A percentile compares a stretch with the other conserved stretches of the same genome.
phyloP scores from a whole-genome alignment of 2,329 filamentous ascomycete genomes.

The Tolypocladium guangdongense region DNA sequence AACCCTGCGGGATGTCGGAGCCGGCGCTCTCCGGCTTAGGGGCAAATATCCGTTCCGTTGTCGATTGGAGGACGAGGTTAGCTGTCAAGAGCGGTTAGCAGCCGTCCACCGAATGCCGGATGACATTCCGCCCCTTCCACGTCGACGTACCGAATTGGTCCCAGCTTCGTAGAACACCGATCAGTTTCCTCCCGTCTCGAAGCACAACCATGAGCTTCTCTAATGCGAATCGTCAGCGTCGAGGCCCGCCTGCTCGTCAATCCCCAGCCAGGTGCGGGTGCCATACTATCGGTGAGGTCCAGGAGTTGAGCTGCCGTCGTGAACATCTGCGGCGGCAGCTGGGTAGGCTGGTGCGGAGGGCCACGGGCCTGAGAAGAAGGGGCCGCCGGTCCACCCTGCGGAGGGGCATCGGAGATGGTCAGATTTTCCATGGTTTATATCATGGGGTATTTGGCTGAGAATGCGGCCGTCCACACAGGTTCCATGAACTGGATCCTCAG shows the following conservation, averaged over 20 bases:
- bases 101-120: background rate
- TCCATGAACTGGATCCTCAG: conserved; percentile 3
- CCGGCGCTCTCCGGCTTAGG: conserved; percentile 31
- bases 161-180: conserved; percentile 88
- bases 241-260: too few species aligned
- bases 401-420: conserved; percentile 36
- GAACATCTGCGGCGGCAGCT: conserved; percentile 92
- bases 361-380: conserved; percentile 18
- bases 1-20: conserved; percentile 23
- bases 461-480: background rate
- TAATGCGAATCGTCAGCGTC: conserved; percentile 28
- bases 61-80: conserved; percentile 90
- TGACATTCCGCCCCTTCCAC: background rate
- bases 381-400: conserved; percentile 22
- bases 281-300: conserved; percentile 92
- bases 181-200: conserved; percentile 86
- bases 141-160: conserved; percentile 73
- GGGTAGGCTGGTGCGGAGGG: conserved; percentile 37
- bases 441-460: conserved; percentile 6
- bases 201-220: conserved; percentile 91
- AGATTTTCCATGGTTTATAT: conserved; percentile 40
- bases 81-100: conserved; percentile 37
- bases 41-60: conserved; percentile 77
- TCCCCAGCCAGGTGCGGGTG: background rate
- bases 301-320: conserved; percentile 92